Percentiles rank a stretch among this genome's conserved stretches.
These are phyloP conservation scores for Colletotrichum tropicicola DNA, from an alignment of 2,329 filamentous ascomycete genomes.

Conservation along the genomic window DNA sequence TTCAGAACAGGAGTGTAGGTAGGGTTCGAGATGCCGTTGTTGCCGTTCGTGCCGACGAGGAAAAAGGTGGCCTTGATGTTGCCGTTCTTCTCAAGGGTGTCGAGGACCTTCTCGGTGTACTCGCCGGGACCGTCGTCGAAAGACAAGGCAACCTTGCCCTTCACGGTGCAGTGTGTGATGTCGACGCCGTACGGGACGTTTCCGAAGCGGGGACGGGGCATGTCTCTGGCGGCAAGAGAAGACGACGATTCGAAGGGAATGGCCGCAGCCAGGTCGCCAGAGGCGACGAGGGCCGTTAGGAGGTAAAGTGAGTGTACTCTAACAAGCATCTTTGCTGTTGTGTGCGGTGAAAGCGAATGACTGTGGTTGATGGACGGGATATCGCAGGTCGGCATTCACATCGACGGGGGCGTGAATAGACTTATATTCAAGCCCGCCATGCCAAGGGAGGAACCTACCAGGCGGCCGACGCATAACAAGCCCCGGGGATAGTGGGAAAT, in stretches of 20 bases:
- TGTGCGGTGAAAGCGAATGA: slow-evolving; percentile 5
- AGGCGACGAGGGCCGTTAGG: slow-evolving; percentile 21
- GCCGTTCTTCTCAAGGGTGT: slow-evolving; percentile 42
- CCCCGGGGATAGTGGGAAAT: slow-evolving; percentile 16
- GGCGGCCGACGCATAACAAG: neutral
- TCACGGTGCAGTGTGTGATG: slow-evolving; percentile 40
- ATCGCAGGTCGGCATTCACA: neutral
- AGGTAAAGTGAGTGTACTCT: slow-evolving; percentile 28
- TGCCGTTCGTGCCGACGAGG: slow-evolving; percentile 42
- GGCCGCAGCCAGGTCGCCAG: slow-evolving; percentile 13
- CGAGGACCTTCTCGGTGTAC: slow-evolving; percentile 44
- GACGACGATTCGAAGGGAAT: slow-evolving; percentile 13
- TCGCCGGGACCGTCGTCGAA: slow-evolving; percentile 48
- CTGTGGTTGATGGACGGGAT: neutral
- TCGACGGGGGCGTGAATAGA: neutral
- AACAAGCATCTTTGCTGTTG: slow-evolving; percentile 27
- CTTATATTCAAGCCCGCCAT: slow-evolving; percentile 14
- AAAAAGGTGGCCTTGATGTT: slow-evolving; percentile 48
- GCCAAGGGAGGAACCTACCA: neutral
- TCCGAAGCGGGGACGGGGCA: slow-evolving; percentile 39
- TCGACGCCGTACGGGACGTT: slow-evolving; percentile 44
- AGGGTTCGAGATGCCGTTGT: slow-evolving; percentile 43
- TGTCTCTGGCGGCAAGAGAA: slow-evolving; percentile 11
- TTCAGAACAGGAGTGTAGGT: slow-evolving; percentile 51
- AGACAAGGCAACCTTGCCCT: slow-evolving; percentile 45